phyloP scores from a whole-genome alignment of 73 alveolate genomes.

The Breviolum minutum region DNA sequence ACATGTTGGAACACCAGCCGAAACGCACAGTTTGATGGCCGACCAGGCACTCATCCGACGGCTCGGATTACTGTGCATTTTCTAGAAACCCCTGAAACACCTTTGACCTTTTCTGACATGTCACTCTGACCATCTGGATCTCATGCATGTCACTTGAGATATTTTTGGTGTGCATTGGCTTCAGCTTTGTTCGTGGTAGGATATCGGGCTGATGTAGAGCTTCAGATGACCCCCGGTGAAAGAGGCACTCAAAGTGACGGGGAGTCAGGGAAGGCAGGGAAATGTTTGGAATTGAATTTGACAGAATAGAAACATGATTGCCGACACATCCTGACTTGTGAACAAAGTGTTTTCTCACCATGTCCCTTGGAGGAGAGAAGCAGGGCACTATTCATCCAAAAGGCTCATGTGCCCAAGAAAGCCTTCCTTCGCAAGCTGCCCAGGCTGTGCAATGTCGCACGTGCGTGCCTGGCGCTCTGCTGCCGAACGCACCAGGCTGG shows the following conservation, averaged over 20 bases:
- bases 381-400: background rate
- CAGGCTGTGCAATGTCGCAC: constrained; percentile 75
- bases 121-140: background rate
- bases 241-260: background rate
- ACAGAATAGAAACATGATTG: background rate
- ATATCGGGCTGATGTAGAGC: constrained; percentile 35
- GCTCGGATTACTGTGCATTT: background rate
- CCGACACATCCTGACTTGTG: too few species aligned
- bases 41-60: background rate
- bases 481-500: constrained; percentile 7
- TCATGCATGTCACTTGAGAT: too few species aligned
- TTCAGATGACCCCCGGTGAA: constrained; percentile 24
- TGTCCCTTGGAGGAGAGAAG: background rate
- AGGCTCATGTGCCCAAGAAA: too few species aligned
- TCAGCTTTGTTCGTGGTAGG: background rate
- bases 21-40: constrained; percentile 23
- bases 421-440: too few species aligned
- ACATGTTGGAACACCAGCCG: constrained; percentile 33
- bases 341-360: too few species aligned
- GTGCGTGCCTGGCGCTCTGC: constrained; percentile 56
- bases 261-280: background rate
- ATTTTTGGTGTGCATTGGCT: too few species aligned
- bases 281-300: background rate
- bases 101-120: too few species aligned
- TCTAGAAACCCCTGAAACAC: background rate